phyloP scores from a whole-genome alignment of 768 basidiomycete genomes.

The Trametes meyenii region DNA sequence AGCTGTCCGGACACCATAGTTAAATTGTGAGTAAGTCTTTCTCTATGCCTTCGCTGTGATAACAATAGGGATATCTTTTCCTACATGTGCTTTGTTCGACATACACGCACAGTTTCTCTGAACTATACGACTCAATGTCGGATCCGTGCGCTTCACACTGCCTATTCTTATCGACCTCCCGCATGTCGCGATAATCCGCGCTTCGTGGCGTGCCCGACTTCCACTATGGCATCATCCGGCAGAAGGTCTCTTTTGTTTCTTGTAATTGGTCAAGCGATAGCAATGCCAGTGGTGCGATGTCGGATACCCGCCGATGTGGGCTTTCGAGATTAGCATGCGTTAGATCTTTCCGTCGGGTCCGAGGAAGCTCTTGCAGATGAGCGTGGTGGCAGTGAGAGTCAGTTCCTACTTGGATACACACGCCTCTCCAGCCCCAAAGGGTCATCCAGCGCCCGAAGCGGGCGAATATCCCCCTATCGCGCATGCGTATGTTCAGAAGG shows the following conservation, averaged over 20 bases:
- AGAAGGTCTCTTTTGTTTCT: not conserved
- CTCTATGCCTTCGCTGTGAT: no score
- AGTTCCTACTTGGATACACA: not conserved
- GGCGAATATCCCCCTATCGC: no score
- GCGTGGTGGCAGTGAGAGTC: not conserved
- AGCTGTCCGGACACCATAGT: no score
- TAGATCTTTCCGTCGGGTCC: not conserved
- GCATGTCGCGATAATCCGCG: not conserved
- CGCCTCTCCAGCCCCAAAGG: no score
- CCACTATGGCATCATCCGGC: constrained; percentile 9
- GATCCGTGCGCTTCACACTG: not conserved
- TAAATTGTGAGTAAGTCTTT: no score
- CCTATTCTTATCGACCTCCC: constrained; percentile 13
- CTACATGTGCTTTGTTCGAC: no score
- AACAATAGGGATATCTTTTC: no score
- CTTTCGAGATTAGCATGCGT: constrained; percentile 1
- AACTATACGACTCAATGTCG: not conserved
- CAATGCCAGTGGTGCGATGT: not conserved
- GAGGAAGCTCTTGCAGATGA: not conserved
- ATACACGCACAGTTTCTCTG: not conserved
- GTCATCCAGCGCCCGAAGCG: no score
- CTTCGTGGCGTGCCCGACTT: constrained; percentile 6
- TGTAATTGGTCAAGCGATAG: not conserved
- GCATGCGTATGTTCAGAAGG: not conserved
- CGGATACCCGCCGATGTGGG: not conserved